These are phyloP conservation scores for Claviceps paspali DNA, from an alignment of 2,329 filamentous ascomycete species.

Conservation along the genomic window DNA sequence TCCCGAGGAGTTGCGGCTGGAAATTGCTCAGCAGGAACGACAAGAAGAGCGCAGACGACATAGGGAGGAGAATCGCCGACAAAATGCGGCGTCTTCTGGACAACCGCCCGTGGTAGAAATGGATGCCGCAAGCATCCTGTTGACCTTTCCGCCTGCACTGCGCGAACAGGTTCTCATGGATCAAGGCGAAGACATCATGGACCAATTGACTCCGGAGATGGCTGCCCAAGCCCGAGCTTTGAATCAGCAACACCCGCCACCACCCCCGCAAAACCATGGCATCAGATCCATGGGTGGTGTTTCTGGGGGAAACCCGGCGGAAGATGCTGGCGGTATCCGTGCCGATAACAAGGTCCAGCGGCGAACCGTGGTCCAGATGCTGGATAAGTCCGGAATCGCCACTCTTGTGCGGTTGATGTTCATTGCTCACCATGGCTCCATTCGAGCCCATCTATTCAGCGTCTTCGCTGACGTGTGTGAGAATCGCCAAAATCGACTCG, in stretches of 20 bases:
- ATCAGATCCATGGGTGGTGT: conserved; percentile 16
- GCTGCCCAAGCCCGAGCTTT: conserved; percentile 72
- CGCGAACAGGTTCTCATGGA: conserved; percentile 81
- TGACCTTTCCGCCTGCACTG: conserved; percentile 72
- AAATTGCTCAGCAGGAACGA: conserved; percentile 82
- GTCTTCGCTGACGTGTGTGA: conserved; percentile 86
- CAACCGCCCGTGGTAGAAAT: conserved; percentile 50
- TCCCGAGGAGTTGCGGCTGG: conserved; percentile 75
- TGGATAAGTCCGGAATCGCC: conserved; percentile 89
- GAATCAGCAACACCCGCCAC: conserved; percentile 23
- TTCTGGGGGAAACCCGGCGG: conserved; percentile 9
- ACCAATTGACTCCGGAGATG: conserved; percentile 70
- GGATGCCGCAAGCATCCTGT: conserved; percentile 82
- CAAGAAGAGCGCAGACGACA: conserved; percentile 78
- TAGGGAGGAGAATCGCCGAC: conserved; percentile 63
- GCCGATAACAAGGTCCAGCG: conserved; percentile 52
- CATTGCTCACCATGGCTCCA: conserved; percentile 77
- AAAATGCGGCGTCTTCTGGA: conserved; percentile 38
- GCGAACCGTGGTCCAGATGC: conserved; percentile 82
- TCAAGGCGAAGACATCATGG: conserved; percentile 76
- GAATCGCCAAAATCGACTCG: conserved; percentile 88
- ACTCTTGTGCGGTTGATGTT: conserved; percentile 99
- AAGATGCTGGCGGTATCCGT: conserved; percentile 20
- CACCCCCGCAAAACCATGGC: conserved; percentile 14
- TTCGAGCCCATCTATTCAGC: conserved; percentile 68